A percentile compares a stretch with the other conserved stretches of the same genome.
Evolutionary conservation across 257 asterid genomes (phyloP).

Genomic region (Lycium ferocissimum): DNA sequence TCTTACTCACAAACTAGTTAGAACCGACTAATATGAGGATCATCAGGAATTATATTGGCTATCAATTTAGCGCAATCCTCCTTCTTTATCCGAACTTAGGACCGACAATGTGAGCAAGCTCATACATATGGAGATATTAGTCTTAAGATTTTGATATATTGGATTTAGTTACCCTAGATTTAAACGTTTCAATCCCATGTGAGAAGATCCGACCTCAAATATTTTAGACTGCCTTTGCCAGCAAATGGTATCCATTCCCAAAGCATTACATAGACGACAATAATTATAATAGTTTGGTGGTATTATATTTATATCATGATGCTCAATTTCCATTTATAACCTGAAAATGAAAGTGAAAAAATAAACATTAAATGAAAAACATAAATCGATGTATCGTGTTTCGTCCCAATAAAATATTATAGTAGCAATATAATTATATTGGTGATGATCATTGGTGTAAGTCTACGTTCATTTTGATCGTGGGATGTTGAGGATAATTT

Average conservation of each 20-base stretch:
- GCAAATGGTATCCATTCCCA: neutral
- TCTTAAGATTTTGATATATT: neutral
- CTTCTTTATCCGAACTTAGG: neutral
- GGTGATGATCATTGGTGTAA: neutral
- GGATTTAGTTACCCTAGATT: too few species aligned
- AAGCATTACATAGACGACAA: neutral
- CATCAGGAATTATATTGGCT: neutral
- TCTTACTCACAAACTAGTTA: neutral
- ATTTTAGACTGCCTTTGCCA: neutral
- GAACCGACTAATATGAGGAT: too few species aligned
- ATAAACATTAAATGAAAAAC: too few species aligned
- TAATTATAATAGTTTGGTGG: too few species aligned
- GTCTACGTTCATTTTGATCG: neutral
- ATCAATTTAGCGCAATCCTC: fast-evolving
- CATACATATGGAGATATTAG: neutral
- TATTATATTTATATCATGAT: too few species aligned
- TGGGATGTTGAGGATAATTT: neutral
- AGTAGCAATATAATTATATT: neutral
- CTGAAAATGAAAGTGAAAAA: neutral
- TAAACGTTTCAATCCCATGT: neutral
- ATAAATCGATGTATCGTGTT: neutral
- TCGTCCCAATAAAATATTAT: too few species aligned
- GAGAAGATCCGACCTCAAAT: neutral
- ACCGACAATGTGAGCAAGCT: neutral
- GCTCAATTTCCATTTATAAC: neutral